Percentiles rank a stretch among this genome's conserved stretches.
Conservation (phyloP, 2,329 filamentous ascomycete genomes). For the Rhinocladiella similis region DNA sequence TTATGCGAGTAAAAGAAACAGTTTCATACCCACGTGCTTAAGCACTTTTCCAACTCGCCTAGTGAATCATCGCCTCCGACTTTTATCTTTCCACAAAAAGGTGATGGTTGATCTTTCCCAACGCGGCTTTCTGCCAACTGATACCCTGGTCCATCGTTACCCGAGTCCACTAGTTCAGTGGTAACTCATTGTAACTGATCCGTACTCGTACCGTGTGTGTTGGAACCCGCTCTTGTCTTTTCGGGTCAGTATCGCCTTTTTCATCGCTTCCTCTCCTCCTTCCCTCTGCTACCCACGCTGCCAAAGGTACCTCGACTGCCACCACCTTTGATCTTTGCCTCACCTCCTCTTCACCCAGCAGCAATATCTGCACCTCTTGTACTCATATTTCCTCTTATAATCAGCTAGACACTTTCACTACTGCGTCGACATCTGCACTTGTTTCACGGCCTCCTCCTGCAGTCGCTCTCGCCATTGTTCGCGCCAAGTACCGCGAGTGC, state of each 20-base stretch:
- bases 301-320: conserved; percentile 4
- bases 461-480: too few relatives aligned
- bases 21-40: too few relatives aligned
- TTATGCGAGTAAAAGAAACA: too few relatives aligned
- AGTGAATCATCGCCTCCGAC: neutral
- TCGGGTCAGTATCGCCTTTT: conserved; percentile 1
- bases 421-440: conserved; percentile 2
- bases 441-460: neutral
- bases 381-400: conserved; percentile 9
- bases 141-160: conserved; percentile 3
- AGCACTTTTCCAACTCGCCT: neutral
- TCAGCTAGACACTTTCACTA: conserved; percentile 7
- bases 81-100: neutral
- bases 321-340: conserved; percentile 4
- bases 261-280: conserved; percentile 3
- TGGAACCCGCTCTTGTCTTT: conserved; percentile 3
- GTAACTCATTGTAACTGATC: neutral
- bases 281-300: neutral
- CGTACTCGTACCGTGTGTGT: neutral
- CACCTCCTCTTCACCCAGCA: neutral
- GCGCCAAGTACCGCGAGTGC: neutral
- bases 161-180: conserved; percentile 2
- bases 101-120: conserved; percentile 1
- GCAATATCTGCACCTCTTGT: conserved; percentile 10
- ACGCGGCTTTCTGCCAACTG: neutral